Evolutionary conservation across 768 basidiomycete genomes (phyloP).

Genomic region (Mycena leptocephala): DNA sequence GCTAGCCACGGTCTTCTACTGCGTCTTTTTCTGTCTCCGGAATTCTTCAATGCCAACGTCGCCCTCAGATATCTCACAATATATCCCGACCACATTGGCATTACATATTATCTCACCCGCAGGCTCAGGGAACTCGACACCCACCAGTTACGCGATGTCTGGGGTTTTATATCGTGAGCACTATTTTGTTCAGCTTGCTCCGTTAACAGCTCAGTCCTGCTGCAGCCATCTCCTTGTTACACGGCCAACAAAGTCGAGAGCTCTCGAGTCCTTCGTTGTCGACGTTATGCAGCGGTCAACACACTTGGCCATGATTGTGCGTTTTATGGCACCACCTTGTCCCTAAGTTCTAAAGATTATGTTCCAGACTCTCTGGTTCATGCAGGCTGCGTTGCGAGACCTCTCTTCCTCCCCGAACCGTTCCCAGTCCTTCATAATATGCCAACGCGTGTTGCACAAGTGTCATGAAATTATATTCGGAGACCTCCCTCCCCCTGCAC

Average conservation of each 20-base stretch:
- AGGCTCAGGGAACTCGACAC: conserved; percentile 79
- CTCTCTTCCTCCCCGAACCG: conserved; percentile 71
- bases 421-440: conserved; percentile 89
- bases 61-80: conserved; percentile 89
- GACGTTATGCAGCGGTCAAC: conserved; percentile 92
- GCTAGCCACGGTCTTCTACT: conserved; percentile 90
- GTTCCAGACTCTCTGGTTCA: conserved; percentile 94
- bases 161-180: conserved; percentile 90
- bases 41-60: conserved; percentile 95
- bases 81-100: conserved; percentile 91
- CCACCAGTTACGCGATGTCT: conserved; percentile 85
- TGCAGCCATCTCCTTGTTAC: conserved; percentile 94
- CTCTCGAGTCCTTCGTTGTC: conserved; percentile 94
- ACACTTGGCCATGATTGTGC: conserved; percentile 94
- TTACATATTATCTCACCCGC: conserved; percentile 90
- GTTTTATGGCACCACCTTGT: conserved; percentile 53
- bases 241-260: conserved; percentile 91
- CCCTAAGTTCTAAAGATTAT: conserved; percentile 32
- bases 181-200: conserved; percentile 22
- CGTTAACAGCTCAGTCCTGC: conserved; percentile 27
- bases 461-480: conserved; percentile 98
- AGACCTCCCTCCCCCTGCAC: conserved; percentile 79
- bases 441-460: conserved; percentile 90
- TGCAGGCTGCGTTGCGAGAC: conserved; percentile 96
- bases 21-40: conserved; percentile 92